These are phyloP conservation scores for Prunus davidiana DNA, from an alignment of 306 rosid genomes.

Conservation along the genomic window DNA sequence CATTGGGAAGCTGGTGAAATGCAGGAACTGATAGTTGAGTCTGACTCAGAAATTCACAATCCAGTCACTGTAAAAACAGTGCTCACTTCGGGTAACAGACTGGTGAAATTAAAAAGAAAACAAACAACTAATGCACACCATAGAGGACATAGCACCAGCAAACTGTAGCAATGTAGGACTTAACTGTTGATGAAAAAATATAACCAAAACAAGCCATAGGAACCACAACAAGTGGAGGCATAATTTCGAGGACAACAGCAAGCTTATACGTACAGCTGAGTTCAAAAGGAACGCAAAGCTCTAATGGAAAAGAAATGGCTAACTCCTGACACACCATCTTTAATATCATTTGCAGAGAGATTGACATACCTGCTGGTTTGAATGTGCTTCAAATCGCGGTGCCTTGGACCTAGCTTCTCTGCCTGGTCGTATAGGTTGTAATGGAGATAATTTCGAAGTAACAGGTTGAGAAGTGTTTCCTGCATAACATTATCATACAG, in stretches of 20 bases:
- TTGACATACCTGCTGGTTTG: slow-evolving; percentile 55
- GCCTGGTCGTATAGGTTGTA: slow-evolving; percentile 66
- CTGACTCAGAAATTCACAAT: neutral
- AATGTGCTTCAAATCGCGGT: slow-evolving; percentile 70
- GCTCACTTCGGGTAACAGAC: neutral
- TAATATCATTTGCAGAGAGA: neutral
- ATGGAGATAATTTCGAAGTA: slow-evolving; percentile 48
- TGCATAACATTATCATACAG: slow-evolving; percentile 26
- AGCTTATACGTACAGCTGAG: neutral
- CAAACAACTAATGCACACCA: neutral
- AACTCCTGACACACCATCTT: neutral
- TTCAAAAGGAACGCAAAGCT: neutral
- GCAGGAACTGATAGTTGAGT: neutral
- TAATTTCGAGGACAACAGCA: neutral
- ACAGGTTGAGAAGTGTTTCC: slow-evolving; percentile 56
- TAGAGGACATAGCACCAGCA: neutral
- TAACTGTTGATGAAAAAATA: neutral
- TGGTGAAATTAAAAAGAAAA: neutral
- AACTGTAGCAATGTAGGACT: neutral
- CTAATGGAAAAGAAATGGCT: neutral
- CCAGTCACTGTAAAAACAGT: neutral
- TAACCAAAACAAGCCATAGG: neutral
- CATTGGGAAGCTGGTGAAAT: neutral
- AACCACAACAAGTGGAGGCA: neutral
- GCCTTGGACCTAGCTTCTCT: slow-evolving; percentile 68